Evolutionary conservation across 371 early-diverging fungal species (phyloP).

Genomic region (Choanephora cucurbitarum): DNA sequence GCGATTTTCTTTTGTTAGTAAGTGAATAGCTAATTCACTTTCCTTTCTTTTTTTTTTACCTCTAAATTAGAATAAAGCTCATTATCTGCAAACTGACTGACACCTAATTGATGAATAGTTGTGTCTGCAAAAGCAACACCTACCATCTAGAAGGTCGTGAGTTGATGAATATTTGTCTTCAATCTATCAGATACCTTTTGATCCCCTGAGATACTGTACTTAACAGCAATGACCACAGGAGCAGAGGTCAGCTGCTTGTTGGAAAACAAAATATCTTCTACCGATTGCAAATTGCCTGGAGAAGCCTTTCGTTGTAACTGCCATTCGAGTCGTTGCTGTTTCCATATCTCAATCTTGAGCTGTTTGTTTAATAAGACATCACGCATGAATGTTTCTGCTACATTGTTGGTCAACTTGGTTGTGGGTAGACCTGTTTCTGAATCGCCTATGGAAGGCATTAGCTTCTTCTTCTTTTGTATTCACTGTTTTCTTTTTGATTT

Average conservation of each 20-base stretch:
- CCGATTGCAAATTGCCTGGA: slow-evolving; percentile 88
- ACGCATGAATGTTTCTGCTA: slow-evolving; percentile 76
- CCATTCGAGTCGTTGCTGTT: slow-evolving; percentile 55
- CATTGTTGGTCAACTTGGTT: slow-evolving; percentile 75
- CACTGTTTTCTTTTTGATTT: no score
- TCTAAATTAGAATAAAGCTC: slow-evolving; percentile 92
- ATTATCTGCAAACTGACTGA: slow-evolving; percentile 90
- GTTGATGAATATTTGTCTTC: not conserved
- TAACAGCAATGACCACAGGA: slow-evolving; percentile 84
- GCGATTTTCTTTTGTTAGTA: no score
- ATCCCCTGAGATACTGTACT: slow-evolving; percentile 54
- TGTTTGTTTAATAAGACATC: slow-evolving; percentile 77
- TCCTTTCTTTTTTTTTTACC: slow-evolving; percentile 32
- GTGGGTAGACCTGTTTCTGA: slow-evolving; percentile 66
- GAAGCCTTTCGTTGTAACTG: slow-evolving; percentile 69
- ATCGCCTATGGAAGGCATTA: slow-evolving; percentile 36
- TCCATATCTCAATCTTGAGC: slow-evolving; percentile 87
- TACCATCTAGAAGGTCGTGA: slow-evolving; percentile 52
- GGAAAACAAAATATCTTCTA: slow-evolving; percentile 88
- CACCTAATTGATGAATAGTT: slow-evolving; percentile 73
- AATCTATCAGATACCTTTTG: slow-evolving; percentile 46
- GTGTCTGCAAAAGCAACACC: slow-evolving; percentile 91
- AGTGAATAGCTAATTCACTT: not conserved
- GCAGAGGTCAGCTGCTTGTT: slow-evolving; percentile 69
- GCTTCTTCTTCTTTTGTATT: not conserved